Evolutionary conservation across 345 rosid species (phyloP).

Genomic region (Brassica incana): DNA sequence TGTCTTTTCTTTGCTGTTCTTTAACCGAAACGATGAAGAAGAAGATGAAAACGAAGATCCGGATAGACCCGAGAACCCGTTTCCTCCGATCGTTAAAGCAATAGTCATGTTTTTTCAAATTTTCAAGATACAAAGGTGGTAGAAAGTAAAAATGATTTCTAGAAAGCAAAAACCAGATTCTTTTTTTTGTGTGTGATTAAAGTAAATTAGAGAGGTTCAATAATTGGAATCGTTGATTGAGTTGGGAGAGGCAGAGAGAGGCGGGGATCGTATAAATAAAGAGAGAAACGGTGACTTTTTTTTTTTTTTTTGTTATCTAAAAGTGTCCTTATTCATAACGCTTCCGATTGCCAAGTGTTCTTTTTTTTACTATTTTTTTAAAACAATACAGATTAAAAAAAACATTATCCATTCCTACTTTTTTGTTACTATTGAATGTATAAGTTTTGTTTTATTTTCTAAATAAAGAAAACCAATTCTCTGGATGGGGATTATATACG

Average conservation of each 20-base stretch:
- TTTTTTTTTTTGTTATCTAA: constrained; percentile 19
- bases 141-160: background rate
- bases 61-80: constrained; percentile 43
- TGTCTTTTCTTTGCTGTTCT: constrained; percentile 41
- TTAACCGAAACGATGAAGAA: constrained; percentile 49
- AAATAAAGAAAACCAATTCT: background rate
- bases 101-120: constrained; percentile 21
- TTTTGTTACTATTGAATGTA: background rate
- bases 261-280: constrained; percentile 6
- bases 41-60: constrained; percentile 42
- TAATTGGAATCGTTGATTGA: constrained; percentile 12
- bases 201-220: background rate
- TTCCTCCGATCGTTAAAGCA: constrained; percentile 50
- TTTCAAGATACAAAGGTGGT: background rate
- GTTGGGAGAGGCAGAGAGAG: background rate
- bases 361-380: background rate
- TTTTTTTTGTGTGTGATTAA: background rate
- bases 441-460: background rate
- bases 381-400: background rate
- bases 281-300: constrained; percentile 24
- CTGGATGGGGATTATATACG: too few relatives aligned
- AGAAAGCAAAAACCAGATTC: background rate
- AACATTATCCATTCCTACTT: constrained; percentile 24
- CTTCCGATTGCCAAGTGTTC: constrained; percentile 14
- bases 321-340: constrained; percentile 41